Base-by-base conservation (phyloP, 2,329 filamentous ascomycete genomes). In the Pyrenophora seminiperda region DNA sequence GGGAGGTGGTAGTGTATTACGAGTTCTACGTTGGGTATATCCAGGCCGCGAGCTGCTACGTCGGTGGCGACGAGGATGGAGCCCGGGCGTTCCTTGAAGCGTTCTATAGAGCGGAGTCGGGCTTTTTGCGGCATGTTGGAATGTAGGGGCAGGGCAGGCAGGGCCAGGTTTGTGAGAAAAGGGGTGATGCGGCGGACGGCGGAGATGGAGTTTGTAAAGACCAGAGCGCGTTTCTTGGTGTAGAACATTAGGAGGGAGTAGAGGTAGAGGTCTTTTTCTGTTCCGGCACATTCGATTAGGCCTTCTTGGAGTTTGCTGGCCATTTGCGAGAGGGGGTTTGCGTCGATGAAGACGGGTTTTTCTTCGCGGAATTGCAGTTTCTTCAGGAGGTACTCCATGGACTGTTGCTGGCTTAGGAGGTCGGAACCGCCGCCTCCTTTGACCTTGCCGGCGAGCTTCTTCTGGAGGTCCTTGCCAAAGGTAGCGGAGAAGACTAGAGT, bases 71-170 rank as follows among this genome's bases (percentile, higher is more conserved):
- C 83, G 2, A 97, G 83, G 37, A 97, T 88, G 1, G 86, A 83
- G 63, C 73, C 79, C 0, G 75, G 71, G 0, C 84, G 78, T 2
- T 83, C 83, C 1, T 88, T 87, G 75, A 99, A 97, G 32, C 89
- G 88, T 70, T 99, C 94, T 2, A 99, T 83, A 1, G 91, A 93
- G 31, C 93, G 86, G n/a, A 97, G 80, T 36, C 94, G 91, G 3
- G 94, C 92, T 73, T 97, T 97, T 74, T 99, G 94, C 1, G 86
- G 82, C 94, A 99, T 97, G 58, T 91, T 89, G 0, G 91, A 97
- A 74, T 99, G 94, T 0, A 99, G 79, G 0, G 89, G 85, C 9
- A 90, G 78, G 1, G 87, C 88, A 2, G 87, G 85, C 7, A 97
- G 80, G 55, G 87, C 83, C 41, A 99, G 84, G 59, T 90, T 90